Percentiles rank a stretch among this genome's conserved stretches.
Conservation (phyloP, 345 rosid genomes). For the Punica granatum region DNA sequence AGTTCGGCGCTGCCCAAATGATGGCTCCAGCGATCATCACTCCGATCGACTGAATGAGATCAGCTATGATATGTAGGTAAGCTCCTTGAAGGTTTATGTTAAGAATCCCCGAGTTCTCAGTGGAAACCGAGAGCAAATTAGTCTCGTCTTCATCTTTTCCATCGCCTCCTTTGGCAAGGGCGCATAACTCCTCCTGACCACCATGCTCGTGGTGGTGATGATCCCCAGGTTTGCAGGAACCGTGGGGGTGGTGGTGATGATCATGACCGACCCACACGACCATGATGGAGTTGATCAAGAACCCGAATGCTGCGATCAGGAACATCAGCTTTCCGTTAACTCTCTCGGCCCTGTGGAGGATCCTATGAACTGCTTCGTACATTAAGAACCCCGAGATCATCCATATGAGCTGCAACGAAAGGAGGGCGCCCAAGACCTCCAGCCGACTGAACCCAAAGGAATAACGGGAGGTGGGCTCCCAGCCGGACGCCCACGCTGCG, state of each 20-base stretch:
- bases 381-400: slow-evolving; percentile 54
- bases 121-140: slow-evolving; percentile 20
- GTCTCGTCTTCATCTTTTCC: slow-evolving; percentile 21
- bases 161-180: slow-evolving; percentile 23
- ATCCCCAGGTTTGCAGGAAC: slow-evolving; percentile 17
- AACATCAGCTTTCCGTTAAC: slow-evolving; percentile 72
- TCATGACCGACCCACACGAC: slow-evolving; percentile 72
- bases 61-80: slow-evolving; percentile 60
- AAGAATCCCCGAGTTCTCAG: slow-evolving; percentile 19
- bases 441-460: slow-evolving; percentile 68
- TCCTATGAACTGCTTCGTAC: slow-evolving; percentile 55
- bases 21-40: slow-evolving; percentile 73
- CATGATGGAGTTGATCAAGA: slow-evolving; percentile 57
- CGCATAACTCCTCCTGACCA: slow-evolving; percentile 15
- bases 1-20: slow-evolving; percentile 56
- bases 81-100: slow-evolving; percentile 88
- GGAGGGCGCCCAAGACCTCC: slow-evolving; percentile 74
- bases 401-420: slow-evolving; percentile 82
- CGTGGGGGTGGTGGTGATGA: slow-evolving; percentile 25
- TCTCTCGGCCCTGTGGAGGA: slow-evolving; percentile 33
- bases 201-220: slow-evolving; percentile 14
- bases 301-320: slow-evolving; percentile 64
- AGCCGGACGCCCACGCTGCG: slow-evolving; percentile 69
- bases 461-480: slow-evolving; percentile 58
- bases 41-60: slow-evolving; percentile 71